These are phyloP conservation scores for Cephaloascus albidus DNA, from an alignment of 805 yeast genomes.

Conservation along the genomic window DNA sequence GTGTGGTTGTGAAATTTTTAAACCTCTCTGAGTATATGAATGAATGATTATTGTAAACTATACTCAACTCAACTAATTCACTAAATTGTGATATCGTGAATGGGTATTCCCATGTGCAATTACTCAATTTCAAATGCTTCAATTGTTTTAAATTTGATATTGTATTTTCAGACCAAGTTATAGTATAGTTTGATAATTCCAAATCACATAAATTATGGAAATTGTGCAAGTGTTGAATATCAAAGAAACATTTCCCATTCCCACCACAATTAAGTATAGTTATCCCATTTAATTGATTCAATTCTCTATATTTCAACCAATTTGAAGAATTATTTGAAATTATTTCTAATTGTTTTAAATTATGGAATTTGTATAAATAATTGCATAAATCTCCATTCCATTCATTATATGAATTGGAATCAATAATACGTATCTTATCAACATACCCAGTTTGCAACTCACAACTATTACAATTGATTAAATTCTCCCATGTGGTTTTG, in stretches of 20 bases:
- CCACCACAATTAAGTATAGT: too few species aligned
- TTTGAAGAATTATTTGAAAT: conserved; percentile 26
- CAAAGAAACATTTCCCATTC: too few species aligned
- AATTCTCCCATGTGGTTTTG: conserved; percentile 16
- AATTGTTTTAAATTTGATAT: conserved; percentile 11
- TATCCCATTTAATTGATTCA: too few species aligned
- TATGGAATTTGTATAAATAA: conserved; percentile 8
- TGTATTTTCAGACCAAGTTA: conserved; percentile 27
- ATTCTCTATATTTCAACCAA: conserved; percentile 25
- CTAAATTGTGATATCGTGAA: conserved; percentile 31
- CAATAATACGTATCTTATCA: conserved; percentile 16
- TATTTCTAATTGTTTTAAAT: conserved; percentile 14
- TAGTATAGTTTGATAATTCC: conserved; percentile 28
- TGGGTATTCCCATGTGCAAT: conserved; percentile 54
- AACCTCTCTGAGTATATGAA: conserved; percentile 29
- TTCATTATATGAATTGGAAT: conserved; percentile 20
- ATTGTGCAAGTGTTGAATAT: conserved; percentile 29
- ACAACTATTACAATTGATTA: too few species aligned
- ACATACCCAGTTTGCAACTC: too few species aligned
- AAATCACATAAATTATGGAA: conserved; percentile 23
- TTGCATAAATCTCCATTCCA: conserved; percentile 21
- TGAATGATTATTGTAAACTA: conserved; percentile 18
- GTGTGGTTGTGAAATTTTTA: conserved; percentile 2
- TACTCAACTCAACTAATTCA: conserved; percentile 11
- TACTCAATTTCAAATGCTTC: conserved; percentile 17